Base-by-base conservation (phyloP, 2,329 filamentous ascomycete species). In the Curvularia lunata region DNA sequence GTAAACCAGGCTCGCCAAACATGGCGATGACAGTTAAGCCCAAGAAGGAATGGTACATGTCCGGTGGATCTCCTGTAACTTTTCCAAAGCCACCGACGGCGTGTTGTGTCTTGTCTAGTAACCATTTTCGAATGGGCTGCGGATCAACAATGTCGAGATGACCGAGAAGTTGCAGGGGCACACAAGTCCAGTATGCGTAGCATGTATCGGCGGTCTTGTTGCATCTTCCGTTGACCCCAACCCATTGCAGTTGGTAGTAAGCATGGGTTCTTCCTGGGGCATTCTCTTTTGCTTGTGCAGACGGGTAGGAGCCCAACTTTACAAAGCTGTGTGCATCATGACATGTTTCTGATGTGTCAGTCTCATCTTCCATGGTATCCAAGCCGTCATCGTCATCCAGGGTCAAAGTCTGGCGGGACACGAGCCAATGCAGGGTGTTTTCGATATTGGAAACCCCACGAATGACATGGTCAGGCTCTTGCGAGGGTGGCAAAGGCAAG, bases 191-290 rank as follows among this genome's bases (percentile, higher is more conserved):
- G 82, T 94, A 99, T 21, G 87, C 89, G 76, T 99, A 99, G 78
- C 95, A 99, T 0, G 95, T 98, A 77, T 99, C 95, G 9, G 91
- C 90, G 47, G 88, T 84, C 77, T 99, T 99, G 80, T 97, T 97
- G 73, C 86, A 88, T 48, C 95, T 87, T 25, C 95, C 95, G 70
- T 96, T 97, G 78, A 96, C 92, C 9, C 93, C 95, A 1, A 91
- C 84, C 69, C 84, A 85, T 9, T 79, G 76, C 38, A 82, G 61
- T 2, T 81, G 78, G n/a, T 82, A 76, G 63, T 88, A 89, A 0
- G 79, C 76, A 16, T 89, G 88, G 59, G 91, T 89, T 48, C 88
- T 83, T 37, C 83, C 63, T 38, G 68, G 47, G 28, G 68, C 64
- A 12, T 69, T 73, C 19, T 61, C 54, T 19, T 70, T 56, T 12